A percentile compares a stretch with the other conserved stretches of the same genome.
Conservation (phyloP, 2,329 filamentous ascomycete species). For the Cadophora sp. region DNA sequence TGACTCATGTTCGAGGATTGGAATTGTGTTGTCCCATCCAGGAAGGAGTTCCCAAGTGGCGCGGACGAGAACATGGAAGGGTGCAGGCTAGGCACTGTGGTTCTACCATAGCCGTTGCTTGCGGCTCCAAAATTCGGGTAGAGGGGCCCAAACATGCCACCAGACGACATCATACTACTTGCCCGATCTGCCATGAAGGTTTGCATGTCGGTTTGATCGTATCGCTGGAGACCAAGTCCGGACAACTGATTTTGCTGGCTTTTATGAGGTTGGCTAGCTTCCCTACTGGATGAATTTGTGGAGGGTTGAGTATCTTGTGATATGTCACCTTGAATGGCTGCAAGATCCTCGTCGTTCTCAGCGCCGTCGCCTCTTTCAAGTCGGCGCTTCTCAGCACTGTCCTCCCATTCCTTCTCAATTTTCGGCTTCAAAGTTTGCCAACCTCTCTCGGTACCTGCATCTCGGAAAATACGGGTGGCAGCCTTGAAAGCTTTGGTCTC, state of each 20-base stretch:
- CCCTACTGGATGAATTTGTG: not conserved
- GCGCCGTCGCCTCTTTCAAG: not conserved
- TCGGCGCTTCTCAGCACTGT: slow-evolving; percentile 17
- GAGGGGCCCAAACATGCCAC: not conserved
- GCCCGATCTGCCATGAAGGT: slow-evolving; percentile 12
- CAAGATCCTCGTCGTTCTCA: slow-evolving; percentile 3
- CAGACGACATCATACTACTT: slow-evolving; percentile 2
- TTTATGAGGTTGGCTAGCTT: not conserved
- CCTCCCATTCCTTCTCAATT: slow-evolving; percentile 38
- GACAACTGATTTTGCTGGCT: slow-evolving; percentile 1
- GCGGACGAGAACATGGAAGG: not conserved
- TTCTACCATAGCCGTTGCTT: slow-evolving; percentile 2
- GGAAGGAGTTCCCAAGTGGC: slow-evolving; percentile 3
- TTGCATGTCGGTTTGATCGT: not conserved
- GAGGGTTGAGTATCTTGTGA: slow-evolving; percentile 8
- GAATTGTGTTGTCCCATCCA: not conserved
- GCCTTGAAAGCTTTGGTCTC: slow-evolving; percentile 38
- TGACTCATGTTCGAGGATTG: not conserved
- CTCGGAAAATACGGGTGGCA: slow-evolving; percentile 42
- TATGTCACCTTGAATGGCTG: not conserved
- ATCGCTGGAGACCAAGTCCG: not conserved
- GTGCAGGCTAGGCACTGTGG: not conserved
- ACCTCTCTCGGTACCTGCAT: slow-evolving; percentile 42
- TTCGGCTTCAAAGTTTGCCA: slow-evolving; percentile 43
- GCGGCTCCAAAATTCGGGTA: not conserved